A percentile compares a stretch with the other conserved stretches of the same genome.
phyloP scores from a whole-genome alignment of 2,329 filamentous ascomycete genomes.

The Monilinia laxa region DNA sequence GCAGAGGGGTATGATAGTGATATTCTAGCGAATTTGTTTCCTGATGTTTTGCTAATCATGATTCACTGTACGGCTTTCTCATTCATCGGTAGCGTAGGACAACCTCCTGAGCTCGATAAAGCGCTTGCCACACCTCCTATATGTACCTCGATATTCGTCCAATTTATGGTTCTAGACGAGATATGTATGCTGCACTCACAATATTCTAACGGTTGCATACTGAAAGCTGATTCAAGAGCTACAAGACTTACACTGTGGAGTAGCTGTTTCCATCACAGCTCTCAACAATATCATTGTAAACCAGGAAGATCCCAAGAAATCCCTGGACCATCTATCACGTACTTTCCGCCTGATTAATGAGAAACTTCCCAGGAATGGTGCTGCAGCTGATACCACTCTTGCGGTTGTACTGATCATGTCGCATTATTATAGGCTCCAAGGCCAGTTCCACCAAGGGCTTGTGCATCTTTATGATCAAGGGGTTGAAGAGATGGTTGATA shows the following conservation, averaged over 20 bases:
- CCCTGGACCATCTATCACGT: slow-evolving; percentile 35
- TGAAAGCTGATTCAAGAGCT: background rate
- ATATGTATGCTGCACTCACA: background rate
- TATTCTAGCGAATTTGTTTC: background rate
- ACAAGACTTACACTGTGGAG: slow-evolving; percentile 38
- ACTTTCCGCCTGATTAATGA: slow-evolving; percentile 38
- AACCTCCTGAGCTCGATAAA: background rate
- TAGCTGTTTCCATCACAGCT: slow-evolving; percentile 34
- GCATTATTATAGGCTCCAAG: slow-evolving; percentile 35
- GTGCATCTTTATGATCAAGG: slow-evolving; percentile 41
- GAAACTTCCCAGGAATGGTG: slow-evolving; percentile 34
- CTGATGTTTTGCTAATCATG: too few species aligned
- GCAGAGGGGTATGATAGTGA: background rate
- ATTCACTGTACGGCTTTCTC: background rate
- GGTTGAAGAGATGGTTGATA: slow-evolving; percentile 37
- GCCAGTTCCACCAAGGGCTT: slow-evolving; percentile 31
- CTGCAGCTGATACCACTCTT: slow-evolving; percentile 37
- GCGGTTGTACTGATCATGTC: slow-evolving; percentile 37
- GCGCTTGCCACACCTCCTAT: background rate
- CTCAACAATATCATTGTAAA: slow-evolving; percentile 19
- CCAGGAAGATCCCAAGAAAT: slow-evolving; percentile 25
- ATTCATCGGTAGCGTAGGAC: background rate
- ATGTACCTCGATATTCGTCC: background rate
- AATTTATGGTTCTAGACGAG: background rate
- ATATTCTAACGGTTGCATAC: background rate